These are phyloP conservation scores for Neostapfia colusana DNA, from an alignment of 176 grass and related monocot genomes.

Conservation along the genomic window DNA sequence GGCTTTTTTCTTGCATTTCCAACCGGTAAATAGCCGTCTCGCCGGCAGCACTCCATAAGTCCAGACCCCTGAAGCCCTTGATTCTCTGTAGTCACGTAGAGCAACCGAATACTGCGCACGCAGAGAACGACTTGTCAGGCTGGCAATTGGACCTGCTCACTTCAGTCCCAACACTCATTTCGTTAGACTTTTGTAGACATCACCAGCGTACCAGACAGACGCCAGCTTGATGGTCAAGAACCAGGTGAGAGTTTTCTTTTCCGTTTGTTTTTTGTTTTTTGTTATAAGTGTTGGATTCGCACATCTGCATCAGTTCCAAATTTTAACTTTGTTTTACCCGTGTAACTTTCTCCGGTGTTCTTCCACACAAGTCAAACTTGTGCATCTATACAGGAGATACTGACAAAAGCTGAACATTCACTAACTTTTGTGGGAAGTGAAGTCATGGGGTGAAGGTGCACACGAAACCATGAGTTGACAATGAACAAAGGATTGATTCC, in stretches of 20 bases:
- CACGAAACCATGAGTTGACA: constrained; percentile 4
- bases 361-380: neutral
- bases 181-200: constrained; percentile 1
- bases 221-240: neutral
- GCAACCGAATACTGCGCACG: constrained; percentile 16
- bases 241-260: neutral
- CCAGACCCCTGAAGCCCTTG: neutral
- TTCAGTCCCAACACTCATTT: constrained; percentile 14
- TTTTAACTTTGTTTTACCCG: constrained; percentile 4
- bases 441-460: constrained; percentile 11
- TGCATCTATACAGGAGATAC: neutral
- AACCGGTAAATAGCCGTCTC: neutral
- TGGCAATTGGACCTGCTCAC: constrained; percentile 21
- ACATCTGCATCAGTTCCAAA: neutral
- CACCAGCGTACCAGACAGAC: neutral
- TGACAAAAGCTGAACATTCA: constrained; percentile 1
- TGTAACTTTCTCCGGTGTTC: neutral
- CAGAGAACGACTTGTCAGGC: constrained; percentile 14
- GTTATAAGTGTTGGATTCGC: neutral
- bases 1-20: neutral
- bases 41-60: neutral
- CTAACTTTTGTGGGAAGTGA: constrained; percentile 14
- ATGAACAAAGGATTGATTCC: neutral
- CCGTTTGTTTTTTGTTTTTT: neutral
- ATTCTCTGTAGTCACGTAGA: constrained; percentile 26